Conservation (phyloP, 2,329 filamentous ascomycete species). For the Metarhizium sp. region DNA sequence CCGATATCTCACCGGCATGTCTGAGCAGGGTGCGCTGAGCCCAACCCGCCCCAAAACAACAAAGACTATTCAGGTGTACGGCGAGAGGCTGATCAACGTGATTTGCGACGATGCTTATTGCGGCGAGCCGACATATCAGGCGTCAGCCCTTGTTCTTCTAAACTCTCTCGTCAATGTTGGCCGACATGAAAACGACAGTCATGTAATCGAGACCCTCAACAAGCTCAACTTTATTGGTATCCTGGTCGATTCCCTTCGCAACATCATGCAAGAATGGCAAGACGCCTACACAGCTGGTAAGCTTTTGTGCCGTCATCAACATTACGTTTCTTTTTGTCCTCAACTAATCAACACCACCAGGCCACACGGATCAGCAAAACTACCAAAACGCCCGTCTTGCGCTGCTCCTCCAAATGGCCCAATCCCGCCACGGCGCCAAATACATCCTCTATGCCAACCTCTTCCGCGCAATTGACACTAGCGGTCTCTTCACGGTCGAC, state of each 20-base stretch:
- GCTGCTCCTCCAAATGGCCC: slow-evolving; percentile 73
- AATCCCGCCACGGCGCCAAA: slow-evolving; percentile 75
- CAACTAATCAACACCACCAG: slow-evolving; percentile 14
- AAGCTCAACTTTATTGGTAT: slow-evolving; percentile 86
- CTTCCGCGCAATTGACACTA: slow-evolving; percentile 71
- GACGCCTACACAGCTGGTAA: slow-evolving; percentile 46
- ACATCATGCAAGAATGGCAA: slow-evolving; percentile 64
- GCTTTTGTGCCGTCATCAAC: slow-evolving; percentile 12
- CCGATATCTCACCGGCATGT: slow-evolving; percentile 67
- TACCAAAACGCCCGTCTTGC: slow-evolving; percentile 65
- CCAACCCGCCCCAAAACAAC: slow-evolving; percentile 52
- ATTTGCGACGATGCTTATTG: slow-evolving; percentile 90
- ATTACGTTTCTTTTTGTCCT: slow-evolving; percentile 7
- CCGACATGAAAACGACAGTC: slow-evolving; percentile 59
- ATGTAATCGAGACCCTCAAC: slow-evolving; percentile 70
- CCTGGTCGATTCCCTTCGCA: slow-evolving; percentile 77
- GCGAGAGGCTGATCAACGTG: slow-evolving; percentile 73
- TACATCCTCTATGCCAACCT: slow-evolving; percentile 84
- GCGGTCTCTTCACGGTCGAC: slow-evolving; percentile 79
- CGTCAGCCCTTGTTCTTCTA: slow-evolving; percentile 79
- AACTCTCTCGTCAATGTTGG: slow-evolving; percentile 67
- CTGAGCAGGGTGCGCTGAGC: slow-evolving; percentile 39
- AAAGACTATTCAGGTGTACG: slow-evolving; percentile 58
- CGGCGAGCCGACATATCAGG: slow-evolving; percentile 71
- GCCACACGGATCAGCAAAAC: slow-evolving; percentile 34